Base-by-base conservation (phyloP, 768 basidiomycete genomes). In the Suillus decipiens region DNA sequence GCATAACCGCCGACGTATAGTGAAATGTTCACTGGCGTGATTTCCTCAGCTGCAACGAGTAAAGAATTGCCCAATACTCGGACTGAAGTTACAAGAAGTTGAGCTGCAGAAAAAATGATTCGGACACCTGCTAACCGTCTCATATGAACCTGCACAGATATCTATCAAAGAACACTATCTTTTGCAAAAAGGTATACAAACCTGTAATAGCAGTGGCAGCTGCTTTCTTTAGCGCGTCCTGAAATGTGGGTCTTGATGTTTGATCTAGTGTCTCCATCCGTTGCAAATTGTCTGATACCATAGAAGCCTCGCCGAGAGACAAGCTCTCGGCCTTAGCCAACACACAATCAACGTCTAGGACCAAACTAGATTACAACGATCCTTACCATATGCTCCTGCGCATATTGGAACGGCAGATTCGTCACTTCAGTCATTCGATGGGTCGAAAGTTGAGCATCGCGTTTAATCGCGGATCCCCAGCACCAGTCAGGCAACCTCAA, bases 51-150 rank as follows among this genome's bases (percentile, higher is more conserved):
- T 24, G 86, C 84, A 55, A 90, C 76, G 17, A 85, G 75, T 33
- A 89, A 72, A n/a, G 82, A 81, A 39, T 83, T 85, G 14, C 83
- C 84, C 11, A 86, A 75, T 47, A 89, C 77, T 42, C 89, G 83
- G 48, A 81, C 89, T 90, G 57, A 14, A 24, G 11, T 33, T 59
- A 36, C 51, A 41, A 41, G 17, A 41, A 7, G 17, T 41, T 41
- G 15, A 41, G 41, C 15, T 7, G 41, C 17, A 6, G 41, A 41
- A 1, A 41, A 41, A 17, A 41, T 41, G 41, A 8, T 41, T 41
- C 17, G 41, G 41, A 41, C 17, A 41, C 17, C 41, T 17, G 15
- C 41, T 41, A 11, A 41, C 41, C 41, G 41, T 41, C 17, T 41
- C 41, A 8, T 17, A 41, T 41, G 41, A 41, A 41, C 41, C 41